phyloP scores from a whole-genome alignment of 805 yeast genomes.

The Candida koratica region DNA sequence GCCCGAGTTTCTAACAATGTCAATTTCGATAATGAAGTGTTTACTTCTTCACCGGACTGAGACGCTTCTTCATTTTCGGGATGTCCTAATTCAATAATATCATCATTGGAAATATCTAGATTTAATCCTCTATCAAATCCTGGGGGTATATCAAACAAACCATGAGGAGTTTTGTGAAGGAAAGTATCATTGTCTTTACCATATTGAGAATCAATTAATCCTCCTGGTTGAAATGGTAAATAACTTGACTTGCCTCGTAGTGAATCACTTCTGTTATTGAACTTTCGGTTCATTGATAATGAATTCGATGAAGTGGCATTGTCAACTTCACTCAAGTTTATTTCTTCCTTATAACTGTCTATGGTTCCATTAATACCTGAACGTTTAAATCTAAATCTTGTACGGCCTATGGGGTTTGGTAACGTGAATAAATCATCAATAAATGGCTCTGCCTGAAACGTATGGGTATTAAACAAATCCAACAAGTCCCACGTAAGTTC shows the following conservation, averaged over 20 bases:
- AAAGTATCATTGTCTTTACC: slow-evolving; percentile 31
- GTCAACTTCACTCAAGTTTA: slow-evolving; percentile 41
- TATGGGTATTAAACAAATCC: slow-evolving; percentile 56
- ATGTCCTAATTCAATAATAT: slow-evolving; percentile 28
- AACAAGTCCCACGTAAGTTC: slow-evolving; percentile 67
- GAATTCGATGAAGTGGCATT: slow-evolving; percentile 64
- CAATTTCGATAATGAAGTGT: not conserved
- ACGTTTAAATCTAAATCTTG: slow-evolving; percentile 65
- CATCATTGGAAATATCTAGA: slow-evolving; percentile 17
- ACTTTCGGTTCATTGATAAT: slow-evolving; percentile 65
- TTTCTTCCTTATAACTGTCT: slow-evolving; percentile 56
- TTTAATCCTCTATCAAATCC: slow-evolving; percentile 74
- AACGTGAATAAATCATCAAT: slow-evolving; percentile 47
- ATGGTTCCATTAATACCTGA: slow-evolving; percentile 72
- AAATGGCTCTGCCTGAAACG: slow-evolving; percentile 24
- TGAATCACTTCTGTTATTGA: slow-evolving; percentile 57
- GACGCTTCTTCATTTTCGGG: not conserved
- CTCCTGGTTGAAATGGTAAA: slow-evolving; percentile 94
- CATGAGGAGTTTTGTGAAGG: slow-evolving; percentile 62
- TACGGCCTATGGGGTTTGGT: slow-evolving; percentile 62
- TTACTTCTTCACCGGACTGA: not conserved
- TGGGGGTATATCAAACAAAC: slow-evolving; percentile 78
- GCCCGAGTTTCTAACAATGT: not conserved
- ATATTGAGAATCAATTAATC: slow-evolving; percentile 35
- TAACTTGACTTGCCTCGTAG: slow-evolving; percentile 67